phyloP scores from a whole-genome alignment of 2,329 filamentous ascomycete genomes.

The Penicillium sp. region DNA sequence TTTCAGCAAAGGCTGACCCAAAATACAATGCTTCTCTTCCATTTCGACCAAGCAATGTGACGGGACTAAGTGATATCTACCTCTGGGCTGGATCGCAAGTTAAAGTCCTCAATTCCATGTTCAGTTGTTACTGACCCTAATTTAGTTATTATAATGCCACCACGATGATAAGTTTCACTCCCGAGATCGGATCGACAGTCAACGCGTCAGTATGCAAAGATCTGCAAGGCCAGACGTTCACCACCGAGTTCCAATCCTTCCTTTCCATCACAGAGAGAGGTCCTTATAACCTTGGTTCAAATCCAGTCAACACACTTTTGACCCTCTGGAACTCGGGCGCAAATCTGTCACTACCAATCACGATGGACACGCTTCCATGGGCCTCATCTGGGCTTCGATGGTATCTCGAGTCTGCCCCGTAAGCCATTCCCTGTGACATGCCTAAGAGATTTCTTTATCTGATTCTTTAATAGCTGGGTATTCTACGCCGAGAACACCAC shows the following conservation, averaged over 20 bases:
- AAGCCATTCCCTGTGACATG: no score
- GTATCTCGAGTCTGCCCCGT: no score
- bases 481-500: no score
- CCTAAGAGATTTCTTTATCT: no score
- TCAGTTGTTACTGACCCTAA: background rate
- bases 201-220: background rate
- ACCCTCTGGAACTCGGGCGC: background rate
- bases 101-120: background rate
- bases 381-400: no score
- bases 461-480: no score
- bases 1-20: slow-evolving; percentile 1
- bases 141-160: slow-evolving; percentile 13
- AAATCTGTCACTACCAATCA: background rate
- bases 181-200: background rate
- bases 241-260: slow-evolving; percentile 1
- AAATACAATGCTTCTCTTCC: slow-evolving; percentile 7
- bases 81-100: slow-evolving; percentile 15
- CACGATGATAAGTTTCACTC: slow-evolving; percentile 2
- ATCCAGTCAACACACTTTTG: background rate
- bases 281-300: background rate
- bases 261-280: background rate
- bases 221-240: slow-evolving; percentile 4
- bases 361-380: no score
- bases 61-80: slow-evolving; percentile 10
- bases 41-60: slow-evolving; percentile 14